Evolutionary conservation across 1,139 yeast genomes (phyloP), one percentile per base, ranked within the genome.

Genomic region (Yamadazyma siamensis): DNA sequence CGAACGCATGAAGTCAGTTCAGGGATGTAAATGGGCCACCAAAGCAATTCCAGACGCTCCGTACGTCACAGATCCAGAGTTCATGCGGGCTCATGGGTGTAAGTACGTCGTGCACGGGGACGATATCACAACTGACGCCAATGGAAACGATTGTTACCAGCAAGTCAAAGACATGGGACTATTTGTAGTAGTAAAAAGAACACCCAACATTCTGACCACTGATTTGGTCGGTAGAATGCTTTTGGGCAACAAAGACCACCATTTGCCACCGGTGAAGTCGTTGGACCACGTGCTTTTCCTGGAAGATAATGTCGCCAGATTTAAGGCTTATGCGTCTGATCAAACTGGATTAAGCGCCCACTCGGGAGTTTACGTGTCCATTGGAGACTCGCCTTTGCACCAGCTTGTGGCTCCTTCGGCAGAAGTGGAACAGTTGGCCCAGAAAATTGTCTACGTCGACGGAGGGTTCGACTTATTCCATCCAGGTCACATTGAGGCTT

Each of bases 81-180:
- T 85, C 39, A 76, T 89, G 88, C 87, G 83, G 46, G 46, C 65
- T 22, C 76, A 75, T 50, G 78, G 75, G 6, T 91, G 98, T 60
- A 61, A 75, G 47, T 91, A 80, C 52, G 98, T 91, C 13, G 96
- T 91, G 9, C 98, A 91, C 54, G 98, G 98, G 5, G 98, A 91
- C 56, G 98, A 91, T 52, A 88, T 91, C 46, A 91, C 97, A 17
- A 84, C 96, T 1, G 97, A 91, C 56, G 95, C 95, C 18, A 73
- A 87, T 49, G 98, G 98, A 0, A 78, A 86, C 35, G 98, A 91
- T 58, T 86, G 96, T 49, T 91, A 91, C 59, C 83, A 82, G 40
- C 69, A 57, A 15, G 87, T 89, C 40, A 89, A 89, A 55, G 89
- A 86, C 34, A 60, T 78, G 54, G 95, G 94, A n/a, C 64, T 89